Percentiles rank a stretch among this genome's conserved stretches.
Conservation (phyloP, 1,284 basidiomycete genomes). For the Ustilago curta region DNA sequence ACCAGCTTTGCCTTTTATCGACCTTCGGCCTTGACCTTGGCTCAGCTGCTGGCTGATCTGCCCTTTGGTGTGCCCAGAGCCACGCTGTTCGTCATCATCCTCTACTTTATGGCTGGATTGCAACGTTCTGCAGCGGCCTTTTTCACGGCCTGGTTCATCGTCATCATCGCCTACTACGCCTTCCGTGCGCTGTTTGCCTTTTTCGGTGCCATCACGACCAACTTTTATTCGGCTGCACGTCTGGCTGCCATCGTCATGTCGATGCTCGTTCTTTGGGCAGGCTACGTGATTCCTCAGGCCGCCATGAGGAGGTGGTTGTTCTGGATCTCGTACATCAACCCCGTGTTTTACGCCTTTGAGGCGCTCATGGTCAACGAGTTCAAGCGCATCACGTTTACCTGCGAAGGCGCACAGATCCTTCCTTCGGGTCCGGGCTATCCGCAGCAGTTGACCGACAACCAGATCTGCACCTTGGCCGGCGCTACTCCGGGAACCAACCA, state of each 20-base stretch:
- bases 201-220: slow-evolving; percentile 54
- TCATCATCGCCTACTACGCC: slow-evolving; percentile 55
- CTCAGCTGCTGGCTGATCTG: slow-evolving; percentile 66
- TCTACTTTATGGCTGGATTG: slow-evolving; percentile 67
- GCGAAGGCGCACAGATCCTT: slow-evolving; percentile 47
- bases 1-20: slow-evolving; percentile 64
- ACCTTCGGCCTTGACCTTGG: slow-evolving; percentile 62
- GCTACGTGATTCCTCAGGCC: slow-evolving; percentile 58
- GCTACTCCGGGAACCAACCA: slow-evolving; percentile 68
- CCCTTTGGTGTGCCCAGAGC: slow-evolving; percentile 70
- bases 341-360: slow-evolving; percentile 81
- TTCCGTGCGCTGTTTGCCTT: slow-evolving; percentile 59
- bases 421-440: slow-evolving; percentile 48
- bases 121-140: slow-evolving; percentile 55
- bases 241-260: slow-evolving; percentile 61
- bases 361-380: slow-evolving; percentile 74
- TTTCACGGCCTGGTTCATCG: slow-evolving; percentile 74
- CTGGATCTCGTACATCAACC: slow-evolving; percentile 73
- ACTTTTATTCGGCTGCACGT: slow-evolving; percentile 56
- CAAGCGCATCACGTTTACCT: slow-evolving; percentile 51
- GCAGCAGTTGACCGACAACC: slow-evolving; percentile 35
- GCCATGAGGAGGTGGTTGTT: slow-evolving; percentile 89
- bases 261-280: slow-evolving; percentile 55
- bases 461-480: slow-evolving; percentile 71
- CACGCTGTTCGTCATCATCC: slow-evolving; percentile 69